Base-by-base conservation (phyloP, 2,329 filamentous ascomycete genomes). In the Simplicillium aogashimaense region DNA sequence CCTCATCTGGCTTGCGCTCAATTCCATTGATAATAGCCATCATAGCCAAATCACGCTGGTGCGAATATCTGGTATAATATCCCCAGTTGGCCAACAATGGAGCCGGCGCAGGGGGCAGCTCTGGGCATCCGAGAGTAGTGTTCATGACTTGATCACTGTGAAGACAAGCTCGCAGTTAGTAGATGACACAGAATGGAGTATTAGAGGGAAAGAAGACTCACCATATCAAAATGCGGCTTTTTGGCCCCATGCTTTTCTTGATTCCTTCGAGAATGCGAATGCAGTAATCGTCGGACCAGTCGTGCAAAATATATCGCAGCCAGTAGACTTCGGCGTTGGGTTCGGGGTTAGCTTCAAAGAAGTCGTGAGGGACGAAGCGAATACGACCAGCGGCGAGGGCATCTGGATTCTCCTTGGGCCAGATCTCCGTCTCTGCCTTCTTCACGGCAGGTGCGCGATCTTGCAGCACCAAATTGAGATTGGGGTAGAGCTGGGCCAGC, bases 1-100 rank as follows among this genome's bases (percentile, higher is more conserved):
- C 57, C 35, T 61, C 50, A 2, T 46, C 47, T 1, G 56, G 58
- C 31, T 53, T 60, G 2, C 57, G 46, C 47, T 62, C 58, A 30
- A 62, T 61, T 1, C 59, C 58, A 34, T 60, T 62, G 44, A 60
- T 57, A 29, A 52, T 51, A 2, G 52, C 41, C 55, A 59, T 59
- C 51, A 62, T 54, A 29, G 47, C 48, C 8, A 60, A 41, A 35
- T 60, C 58, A 1, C 57, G 53, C 34, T 51, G 46, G 33, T 60
- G 57, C 3, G 47, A 53, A 35, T 56, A 60, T 6, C 57, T 45
- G 13, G 49, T 50, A 42, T 53, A 55, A 40, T 58, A 58, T 4
- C 58, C 57, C 39, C 51, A 60, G 36, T 61, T 61, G 6, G 56
- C 55, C 7, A 55, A 56, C n/a, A 61, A 44, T 1, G 56, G 51